Conservation (phyloP, 2,329 filamentous ascomycete species). For the Fusarium nematophilum region DNA sequence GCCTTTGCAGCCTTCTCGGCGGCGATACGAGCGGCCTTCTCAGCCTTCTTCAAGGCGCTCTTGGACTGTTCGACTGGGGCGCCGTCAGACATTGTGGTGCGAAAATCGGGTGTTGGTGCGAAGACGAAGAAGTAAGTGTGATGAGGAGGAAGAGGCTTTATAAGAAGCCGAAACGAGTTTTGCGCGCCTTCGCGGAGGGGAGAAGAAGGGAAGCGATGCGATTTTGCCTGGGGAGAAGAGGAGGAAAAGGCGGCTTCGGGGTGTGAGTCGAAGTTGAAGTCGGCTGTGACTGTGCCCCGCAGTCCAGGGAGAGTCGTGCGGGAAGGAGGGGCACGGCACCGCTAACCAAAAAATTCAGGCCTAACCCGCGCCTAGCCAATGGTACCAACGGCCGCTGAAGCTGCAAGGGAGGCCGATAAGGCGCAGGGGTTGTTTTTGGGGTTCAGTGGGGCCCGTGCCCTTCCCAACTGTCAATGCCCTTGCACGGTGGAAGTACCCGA, state of each 20-base stretch:
- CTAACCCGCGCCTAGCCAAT: conserved; percentile 42
- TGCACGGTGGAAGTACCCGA: conserved; percentile 14
- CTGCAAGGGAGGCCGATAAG: conserved; percentile 29
- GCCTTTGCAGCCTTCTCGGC: conserved; percentile 72
- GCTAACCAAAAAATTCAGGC: conserved; percentile 42
- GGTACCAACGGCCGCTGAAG: conserved; percentile 10
- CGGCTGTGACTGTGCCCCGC: conserved; percentile 44
- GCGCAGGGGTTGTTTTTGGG: conserved; percentile 32
- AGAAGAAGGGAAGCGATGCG: conserved; percentile 26
- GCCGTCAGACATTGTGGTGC: conserved; percentile 47
- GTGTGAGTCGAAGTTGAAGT: conserved; percentile 44
- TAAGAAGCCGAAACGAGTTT: conserved; percentile 23
- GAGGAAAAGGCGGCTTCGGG: conserved; percentile 31
- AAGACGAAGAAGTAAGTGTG: conserved; percentile 9
- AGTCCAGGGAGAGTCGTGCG: conserved; percentile 36
- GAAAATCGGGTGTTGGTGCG: conserved; percentile 18
- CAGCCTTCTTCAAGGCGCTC: conserved; percentile 73
- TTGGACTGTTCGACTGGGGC: conserved; percentile 60
- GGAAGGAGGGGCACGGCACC: conserved; percentile 43
- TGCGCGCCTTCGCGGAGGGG: conserved; percentile 28
- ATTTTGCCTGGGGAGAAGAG: conserved; percentile 26
- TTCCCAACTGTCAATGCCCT: conserved; percentile 33
- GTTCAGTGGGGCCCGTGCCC: conserved; percentile 35
- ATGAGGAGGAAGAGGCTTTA: conserved; percentile 6
- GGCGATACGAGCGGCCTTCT: conserved; percentile 71